A percentile compares a stretch with the other conserved stretches of the same genome.
These are phyloP conservation scores for Tylopilus cervinicoccineus DNA, from an alignment of 768 basidiomycete species.

Conservation along the genomic window DNA sequence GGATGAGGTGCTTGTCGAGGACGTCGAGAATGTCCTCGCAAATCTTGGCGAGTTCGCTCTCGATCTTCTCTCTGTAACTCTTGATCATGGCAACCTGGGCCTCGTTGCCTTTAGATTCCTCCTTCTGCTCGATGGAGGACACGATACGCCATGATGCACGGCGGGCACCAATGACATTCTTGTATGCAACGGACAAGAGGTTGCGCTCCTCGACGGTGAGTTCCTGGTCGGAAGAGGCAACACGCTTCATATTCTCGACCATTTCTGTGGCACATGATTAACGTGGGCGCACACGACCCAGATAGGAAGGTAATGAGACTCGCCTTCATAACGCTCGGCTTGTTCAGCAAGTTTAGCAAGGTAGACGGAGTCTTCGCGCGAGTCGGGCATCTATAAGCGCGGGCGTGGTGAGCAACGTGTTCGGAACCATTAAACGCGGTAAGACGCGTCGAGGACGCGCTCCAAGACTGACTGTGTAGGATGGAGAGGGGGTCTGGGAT, in stretches of 20 bases:
- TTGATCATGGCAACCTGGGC: slow-evolving; percentile 97
- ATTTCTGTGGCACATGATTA: slow-evolving; percentile 55
- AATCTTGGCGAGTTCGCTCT: slow-evolving; percentile 94
- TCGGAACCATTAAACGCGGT: slow-evolving; percentile 17
- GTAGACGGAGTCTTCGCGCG: slow-evolving; percentile 96
- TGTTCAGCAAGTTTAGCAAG: slow-evolving; percentile 99
- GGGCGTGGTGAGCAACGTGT: slow-evolving; percentile 15
- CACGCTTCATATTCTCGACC: slow-evolving; percentile 99
- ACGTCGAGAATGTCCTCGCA: slow-evolving; percentile 98
- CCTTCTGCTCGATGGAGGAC: slow-evolving; percentile 98
- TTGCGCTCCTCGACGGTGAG: slow-evolving; percentile 99
- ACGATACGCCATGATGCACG: slow-evolving; percentile 98
- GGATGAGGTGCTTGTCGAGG: slow-evolving; percentile 96
- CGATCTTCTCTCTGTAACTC: slow-evolving; percentile 96
- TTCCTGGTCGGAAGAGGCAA: slow-evolving; percentile 96
- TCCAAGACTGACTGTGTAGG: slow-evolving; percentile 39
- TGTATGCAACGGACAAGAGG: slow-evolving; percentile 96
- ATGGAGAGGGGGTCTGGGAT: slow-evolving; percentile 19
- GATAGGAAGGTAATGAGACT: slow-evolving; percentile 22
- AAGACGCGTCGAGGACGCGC: slow-evolving; percentile 40
- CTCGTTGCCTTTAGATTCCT: slow-evolving; percentile 97
- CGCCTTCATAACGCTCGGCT: slow-evolving; percentile 98
- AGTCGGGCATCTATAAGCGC: slow-evolving; percentile 61
- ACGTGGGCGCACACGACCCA: slow-evolving; percentile 13
- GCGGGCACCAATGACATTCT: slow-evolving; percentile 98